phyloP scores from a whole-genome alignment of 2,329 filamentous ascomycete genomes.

The Fusarium poae region DNA sequence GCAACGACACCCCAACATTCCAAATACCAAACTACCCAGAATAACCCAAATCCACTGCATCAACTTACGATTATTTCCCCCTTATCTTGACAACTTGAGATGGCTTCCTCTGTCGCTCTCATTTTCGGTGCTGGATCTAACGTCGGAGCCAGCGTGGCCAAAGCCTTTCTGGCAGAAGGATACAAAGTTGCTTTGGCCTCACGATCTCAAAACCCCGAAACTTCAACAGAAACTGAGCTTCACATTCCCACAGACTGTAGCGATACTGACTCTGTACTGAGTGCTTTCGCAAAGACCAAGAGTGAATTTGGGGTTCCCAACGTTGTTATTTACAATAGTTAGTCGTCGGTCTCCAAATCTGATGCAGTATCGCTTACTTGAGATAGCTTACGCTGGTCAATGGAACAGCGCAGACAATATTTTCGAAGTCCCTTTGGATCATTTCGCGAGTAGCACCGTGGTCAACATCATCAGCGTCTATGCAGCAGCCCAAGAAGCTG shows the following conservation, averaged over 20 bases:
- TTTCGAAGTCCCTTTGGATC: not conserved
- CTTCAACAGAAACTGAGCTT: not conserved
- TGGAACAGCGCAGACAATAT: not conserved
- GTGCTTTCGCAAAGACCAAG: conserved; percentile 7
- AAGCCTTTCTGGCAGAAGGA: conserved; percentile 15
- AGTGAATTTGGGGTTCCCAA: conserved; percentile 5
- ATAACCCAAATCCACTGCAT: not conserved
- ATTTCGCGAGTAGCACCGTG: not conserved
- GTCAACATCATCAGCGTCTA: conserved; percentile 22
- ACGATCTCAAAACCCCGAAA: not conserved
- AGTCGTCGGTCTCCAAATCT: accelerated
- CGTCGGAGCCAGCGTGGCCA: conserved; percentile 18
- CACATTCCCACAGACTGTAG: conserved; percentile 12
- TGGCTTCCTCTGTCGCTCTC: conserved; percentile 7
- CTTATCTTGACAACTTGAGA: not conserved
- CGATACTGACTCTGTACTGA: not conserved
- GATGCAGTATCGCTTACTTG: accelerated
- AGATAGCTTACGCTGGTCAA: not conserved
- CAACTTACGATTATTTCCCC: accelerated
- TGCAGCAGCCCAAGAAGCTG: conserved; percentile 17
- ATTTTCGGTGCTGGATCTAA: conserved; percentile 30
- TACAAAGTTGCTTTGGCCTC: conserved; percentile 22
- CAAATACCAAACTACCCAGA: not conserved
- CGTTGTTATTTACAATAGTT: conserved; percentile 14
- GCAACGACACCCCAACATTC: not conserved